Conservation (phyloP, 257 asterid genomes). For the Nicotiana knightiana region DNA sequence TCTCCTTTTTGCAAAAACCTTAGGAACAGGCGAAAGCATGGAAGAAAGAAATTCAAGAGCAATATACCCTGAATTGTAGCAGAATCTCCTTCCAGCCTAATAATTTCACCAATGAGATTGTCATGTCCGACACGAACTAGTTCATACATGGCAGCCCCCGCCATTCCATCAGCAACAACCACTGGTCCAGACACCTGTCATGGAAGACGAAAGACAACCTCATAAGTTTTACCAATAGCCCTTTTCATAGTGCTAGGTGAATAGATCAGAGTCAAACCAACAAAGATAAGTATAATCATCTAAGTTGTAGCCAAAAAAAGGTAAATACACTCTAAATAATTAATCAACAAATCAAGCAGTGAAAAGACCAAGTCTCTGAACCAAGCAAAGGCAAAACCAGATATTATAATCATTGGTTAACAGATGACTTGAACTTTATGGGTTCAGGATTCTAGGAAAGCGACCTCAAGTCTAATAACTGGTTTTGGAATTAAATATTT, state of each 20-base stretch:
- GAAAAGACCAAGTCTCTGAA: neutral
- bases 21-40: neutral
- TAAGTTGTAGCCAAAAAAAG: neutral
- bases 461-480: too few relatives aligned
- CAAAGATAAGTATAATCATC: neutral
- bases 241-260: neutral
- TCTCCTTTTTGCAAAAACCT: neutral
- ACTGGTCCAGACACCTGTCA: slow-evolving; percentile 95
- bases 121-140: slow-evolving; percentile 98
- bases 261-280: neutral
- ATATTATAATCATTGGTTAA: too few relatives aligned
- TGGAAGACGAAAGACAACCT: neutral
- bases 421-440: too few relatives aligned
- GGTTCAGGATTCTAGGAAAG: too few relatives aligned
- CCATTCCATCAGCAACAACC: slow-evolving; percentile 99
- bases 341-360: neutral
- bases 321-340: neutral
- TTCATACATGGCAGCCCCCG: slow-evolving; percentile 99
- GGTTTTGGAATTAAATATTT: too few relatives aligned
- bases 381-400: neutral
- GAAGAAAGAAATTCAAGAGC: neutral
- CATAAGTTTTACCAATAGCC: neutral
- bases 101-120: slow-evolving; percentile 94
- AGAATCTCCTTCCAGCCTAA: slow-evolving; percentile 97
- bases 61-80: slow-evolving; percentile 92